Base-by-base conservation (phyloP, 179 eudicot species). In the Pouteria campechiana region DNA sequence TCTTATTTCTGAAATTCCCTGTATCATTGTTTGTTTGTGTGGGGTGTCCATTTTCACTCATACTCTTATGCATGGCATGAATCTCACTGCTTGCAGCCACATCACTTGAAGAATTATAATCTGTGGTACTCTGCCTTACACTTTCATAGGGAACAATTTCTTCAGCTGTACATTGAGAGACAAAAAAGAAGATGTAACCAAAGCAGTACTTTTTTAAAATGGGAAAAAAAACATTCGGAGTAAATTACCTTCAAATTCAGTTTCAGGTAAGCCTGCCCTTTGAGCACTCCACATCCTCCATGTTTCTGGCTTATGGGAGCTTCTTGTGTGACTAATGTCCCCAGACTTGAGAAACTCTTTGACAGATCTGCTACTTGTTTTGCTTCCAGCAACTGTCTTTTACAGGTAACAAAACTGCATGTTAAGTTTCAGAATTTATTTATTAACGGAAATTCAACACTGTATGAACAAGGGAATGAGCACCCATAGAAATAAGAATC, bases 221-320 rank as follows among this genome's bases (percentile, higher is more conserved):
- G 6, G 6, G 25, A 37, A 48, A 32, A n/a, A n/a, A n/a, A n/a
- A n/a, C n/a, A n/a, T n/a, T n/a, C n/a, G n/a, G n/a, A n/a, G n/a
- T 20, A 12, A 29, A 39, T 49, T 63, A 75, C 83, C 92, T 65
- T 77, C 81, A 64, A 78, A 77, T 19, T 75, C 73, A 10, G 37
- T 48, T 36, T 60, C 58, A 3, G 64, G 59, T 57, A 52, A 53
- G 40, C 83, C 87, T 20, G 81, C 81, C 50, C 79, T 68, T 37
- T 61, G 75, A 47, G 35, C 35, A 59, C 81, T 79, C 87, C 90
- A 79, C 27, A 64, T 53, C 64, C 58, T 70, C 90, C 89, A 79
- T 41, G 64, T 44, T 23, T 75, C 69, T 31, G 82, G 58, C 49
- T 57, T 58, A 17, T 25, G 16, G 7, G 50, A 55, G 67, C 50